A percentile compares a stretch with the other conserved stretches of the same genome.
These are phyloP conservation scores for Coemansia sp. DNA, from an alignment of 192 early-diverging fungal genomes.

Conservation along the genomic window DNA sequence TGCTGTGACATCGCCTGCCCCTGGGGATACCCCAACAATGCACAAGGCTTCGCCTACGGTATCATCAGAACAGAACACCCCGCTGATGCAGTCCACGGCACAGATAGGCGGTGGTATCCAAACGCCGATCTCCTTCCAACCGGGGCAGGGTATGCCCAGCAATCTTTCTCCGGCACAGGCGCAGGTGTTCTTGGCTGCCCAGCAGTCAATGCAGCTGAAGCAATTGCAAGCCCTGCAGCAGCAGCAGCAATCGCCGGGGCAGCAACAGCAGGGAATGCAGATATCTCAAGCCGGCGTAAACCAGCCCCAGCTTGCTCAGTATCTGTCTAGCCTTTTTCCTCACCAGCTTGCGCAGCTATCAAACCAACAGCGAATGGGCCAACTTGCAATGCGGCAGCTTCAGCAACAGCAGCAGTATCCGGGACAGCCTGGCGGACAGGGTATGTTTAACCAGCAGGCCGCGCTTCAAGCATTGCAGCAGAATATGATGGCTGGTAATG, in stretches of 20 bases:
- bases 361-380: conserved; percentile 43
- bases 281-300: conserved; percentile 20
- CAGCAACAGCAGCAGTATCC: conserved; percentile 39
- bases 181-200: conserved; percentile 27
- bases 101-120: not conserved
- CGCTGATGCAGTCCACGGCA: conserved; percentile 18
- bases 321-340: conserved; percentile 41
- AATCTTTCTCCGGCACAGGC: conserved; percentile 19
- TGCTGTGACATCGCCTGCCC: conserved; percentile 12
- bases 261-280: conserved; percentile 3
- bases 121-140: conserved; percentile 3
- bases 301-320: conserved; percentile 49
- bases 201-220: conserved; percentile 39
- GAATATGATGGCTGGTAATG: conserved; percentile 15
- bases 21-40: conserved; percentile 1
- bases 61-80: conserved; percentile 14
- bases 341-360: conserved; percentile 50
- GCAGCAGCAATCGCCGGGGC: conserved; percentile 15
- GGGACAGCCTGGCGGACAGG: conserved; percentile 13
- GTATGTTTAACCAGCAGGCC: conserved; percentile 20
- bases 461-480: conserved; percentile 30
- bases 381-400: conserved; percentile 44
- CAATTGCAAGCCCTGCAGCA: conserved; percentile 34
- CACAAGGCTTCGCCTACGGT: conserved; percentile 19
- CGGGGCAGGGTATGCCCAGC: not conserved